Conservation (phyloP, 257 asterid genomes). For the Pogostemon cablin region DNA sequence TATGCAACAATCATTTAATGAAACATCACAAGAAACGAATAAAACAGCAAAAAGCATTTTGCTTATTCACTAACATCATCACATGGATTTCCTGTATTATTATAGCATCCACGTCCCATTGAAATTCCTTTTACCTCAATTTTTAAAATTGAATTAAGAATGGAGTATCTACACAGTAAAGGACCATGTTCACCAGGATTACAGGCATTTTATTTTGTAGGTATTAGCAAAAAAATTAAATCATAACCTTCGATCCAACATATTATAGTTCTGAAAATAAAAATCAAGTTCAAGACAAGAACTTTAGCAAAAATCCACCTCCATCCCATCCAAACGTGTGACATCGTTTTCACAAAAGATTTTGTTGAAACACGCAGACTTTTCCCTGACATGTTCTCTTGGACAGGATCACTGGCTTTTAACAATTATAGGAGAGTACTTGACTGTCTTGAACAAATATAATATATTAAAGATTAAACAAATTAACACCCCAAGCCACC, state of each 20-base stretch:
- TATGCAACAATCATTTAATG: neutral
- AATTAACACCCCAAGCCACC: too few relatives aligned
- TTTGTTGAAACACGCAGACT: neutral
- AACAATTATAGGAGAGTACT: too few relatives aligned
- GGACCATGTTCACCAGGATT: neutral
- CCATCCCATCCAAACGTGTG: neutral
- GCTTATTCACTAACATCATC: neutral
- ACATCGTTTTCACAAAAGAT: neutral
- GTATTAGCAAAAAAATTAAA: neutral
- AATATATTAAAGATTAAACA: too few relatives aligned
- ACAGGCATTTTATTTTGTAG: neutral
- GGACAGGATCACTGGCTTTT: neutral
- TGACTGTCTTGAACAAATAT: too few relatives aligned
- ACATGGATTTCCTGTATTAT: constrained; percentile 9
- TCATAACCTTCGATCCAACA: neutral
- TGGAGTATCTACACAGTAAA: neutral
- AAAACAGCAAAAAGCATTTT: neutral
- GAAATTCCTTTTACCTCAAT: neutral
- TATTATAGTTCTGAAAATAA: neutral
- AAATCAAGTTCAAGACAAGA: neutral
- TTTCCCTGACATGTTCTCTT: too few relatives aligned
- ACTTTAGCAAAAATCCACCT: neutral
- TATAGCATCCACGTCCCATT: neutral
- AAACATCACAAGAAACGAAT: too few relatives aligned
- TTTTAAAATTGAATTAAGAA: neutral